Base-by-base conservation (phyloP, 371 early-diverging fungal genomes). In the Dinochytrium kinnereticum region DNA sequence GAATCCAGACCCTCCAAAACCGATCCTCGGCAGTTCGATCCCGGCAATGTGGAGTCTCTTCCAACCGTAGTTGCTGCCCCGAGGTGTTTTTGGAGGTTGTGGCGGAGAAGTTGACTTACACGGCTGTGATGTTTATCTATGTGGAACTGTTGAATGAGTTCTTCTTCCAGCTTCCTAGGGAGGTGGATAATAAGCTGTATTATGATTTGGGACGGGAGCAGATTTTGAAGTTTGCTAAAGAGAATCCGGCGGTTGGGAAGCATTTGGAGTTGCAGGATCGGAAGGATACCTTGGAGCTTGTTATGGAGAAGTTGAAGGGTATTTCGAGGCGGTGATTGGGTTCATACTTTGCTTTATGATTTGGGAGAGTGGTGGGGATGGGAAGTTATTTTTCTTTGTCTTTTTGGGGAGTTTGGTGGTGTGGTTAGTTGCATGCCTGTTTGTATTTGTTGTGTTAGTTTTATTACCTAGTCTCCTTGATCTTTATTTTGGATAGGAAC, bases 121-220 rank as follows among this genome's bases (percentile, higher is more conserved):
- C 95, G 19, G 84, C 85, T 30, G 96, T 95, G 61, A 93, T 96
- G 93, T 98, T 97, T 79, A 95, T 98, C 70, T 94, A 95, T 81
- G 93, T 96, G 5, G 98, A 98, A 79, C 86, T 98, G 70, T 82
- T 98, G 79, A 94, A 95, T 76, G 98, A 98, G 81, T 97, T 98
- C 86, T 95, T 96, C 80, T 96, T 95, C 90, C 96, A 96, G 82
- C 89, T 98, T 76, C 97, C 97, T 37, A 84, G 98, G 49, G 95
- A 95, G 81, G 90, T 98, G 21, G 98, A 97, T 78, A 91, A 93
- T 72, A 88, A 91, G 68, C 77, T 97, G 73, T 89, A 91, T 21
- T 95, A 96, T 77, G 82, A 76, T 50, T 73, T 85, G 68, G 59
- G 55, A 1, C 44, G 79, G 65, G 78, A 87, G 51, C 89, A 95